Evolutionary conservation across 768 basidiomycete species (phyloP), one percentile per base, ranked within the genome.

Genomic region (Auriculariales sp.): DNA sequence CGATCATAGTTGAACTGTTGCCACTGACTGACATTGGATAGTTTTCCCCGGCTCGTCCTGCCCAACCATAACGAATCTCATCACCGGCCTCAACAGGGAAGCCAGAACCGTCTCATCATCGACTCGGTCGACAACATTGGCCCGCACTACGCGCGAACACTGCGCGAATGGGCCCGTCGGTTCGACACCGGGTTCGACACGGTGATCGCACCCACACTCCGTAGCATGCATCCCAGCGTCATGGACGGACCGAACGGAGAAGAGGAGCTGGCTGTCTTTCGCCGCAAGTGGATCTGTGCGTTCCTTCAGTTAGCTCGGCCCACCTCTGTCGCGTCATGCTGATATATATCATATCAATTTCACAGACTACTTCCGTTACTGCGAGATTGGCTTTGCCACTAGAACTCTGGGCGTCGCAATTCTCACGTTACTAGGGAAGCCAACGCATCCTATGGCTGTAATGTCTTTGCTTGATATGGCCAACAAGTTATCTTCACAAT

Each of bases 61-160:
- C 24, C 90, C 91, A 2, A 88, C 83, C 52, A 83, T 90, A 17
- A 85, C 86, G 0, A 78, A 78, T n/a, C 71, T 91, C 47, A 76
- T 88, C 50, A 75, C 79, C 48, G 79, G 80, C 32, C 81, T 87
- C 9, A 75, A 83, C 47, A 65, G 1, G 81, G 76, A 19, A 78
- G 87, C 19, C 72, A 81, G 54, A 80, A 81, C 29, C 74, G 80
- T 47, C 84, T 94, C 64, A 83, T 86, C 15, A 71, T 94, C 7
- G 86, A 93, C 54, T 73, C 75, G 27, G 83, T 94, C 29, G 83
- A 86, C 60, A 93, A 92, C 65, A 83, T 85, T 56, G 81, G 81
- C 1, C 78, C 78, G 27, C 78, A 86, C 59, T 87, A 94, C 66
- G 88, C 91, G 28, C 81, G 90, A 46, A 94, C 86, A 12, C 68